Conservation (phyloP, 306 rosid species). For the Cucurbita ficifolia region DNA sequence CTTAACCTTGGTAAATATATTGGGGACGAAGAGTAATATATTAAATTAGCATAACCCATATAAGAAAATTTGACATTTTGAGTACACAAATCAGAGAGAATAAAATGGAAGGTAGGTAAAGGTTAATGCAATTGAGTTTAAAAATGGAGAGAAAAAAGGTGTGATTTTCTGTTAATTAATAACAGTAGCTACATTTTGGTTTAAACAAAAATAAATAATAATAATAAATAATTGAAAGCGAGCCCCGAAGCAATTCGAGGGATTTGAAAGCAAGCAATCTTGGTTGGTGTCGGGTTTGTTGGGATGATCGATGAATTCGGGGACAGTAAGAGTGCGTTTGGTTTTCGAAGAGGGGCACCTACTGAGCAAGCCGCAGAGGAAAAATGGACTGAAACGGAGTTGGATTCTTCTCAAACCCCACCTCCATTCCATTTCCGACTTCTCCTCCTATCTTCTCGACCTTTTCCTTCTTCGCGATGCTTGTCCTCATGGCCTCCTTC, state of each 20-base stretch:
- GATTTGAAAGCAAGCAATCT: background rate
- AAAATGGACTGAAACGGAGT: conserved; percentile 50
- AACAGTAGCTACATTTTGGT: too few relatives aligned
- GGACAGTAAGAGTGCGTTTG: conserved; percentile 43
- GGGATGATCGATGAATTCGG: conserved; percentile 3
- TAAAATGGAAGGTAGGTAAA: too few relatives aligned
- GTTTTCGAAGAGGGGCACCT: conserved; percentile 37
- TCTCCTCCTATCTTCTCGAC: conserved; percentile 30
- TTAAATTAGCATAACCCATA: too few relatives aligned
- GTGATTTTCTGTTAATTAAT: too few relatives aligned
- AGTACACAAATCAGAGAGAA: too few relatives aligned
- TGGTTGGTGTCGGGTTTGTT: background rate
- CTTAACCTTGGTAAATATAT: too few relatives aligned
- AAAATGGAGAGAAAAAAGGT: too few relatives aligned
- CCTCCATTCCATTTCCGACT: conserved; percentile 46
- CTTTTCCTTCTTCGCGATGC: conserved; percentile 39
- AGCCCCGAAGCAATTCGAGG: background rate
- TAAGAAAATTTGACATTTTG: too few relatives aligned
- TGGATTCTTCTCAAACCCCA: conserved; percentile 75
- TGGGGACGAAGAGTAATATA: too few relatives aligned
- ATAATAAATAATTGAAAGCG: too few relatives aligned
- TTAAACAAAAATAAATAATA: too few relatives aligned
- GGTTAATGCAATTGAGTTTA: too few relatives aligned
- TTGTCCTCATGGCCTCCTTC: conserved; percentile 57
- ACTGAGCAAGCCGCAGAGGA: conserved; percentile 43